These are phyloP conservation scores for Chytridium lagenaria DNA, from an alignment of 371 early-diverging fungal genomes.

Conservation along the genomic window DNA sequence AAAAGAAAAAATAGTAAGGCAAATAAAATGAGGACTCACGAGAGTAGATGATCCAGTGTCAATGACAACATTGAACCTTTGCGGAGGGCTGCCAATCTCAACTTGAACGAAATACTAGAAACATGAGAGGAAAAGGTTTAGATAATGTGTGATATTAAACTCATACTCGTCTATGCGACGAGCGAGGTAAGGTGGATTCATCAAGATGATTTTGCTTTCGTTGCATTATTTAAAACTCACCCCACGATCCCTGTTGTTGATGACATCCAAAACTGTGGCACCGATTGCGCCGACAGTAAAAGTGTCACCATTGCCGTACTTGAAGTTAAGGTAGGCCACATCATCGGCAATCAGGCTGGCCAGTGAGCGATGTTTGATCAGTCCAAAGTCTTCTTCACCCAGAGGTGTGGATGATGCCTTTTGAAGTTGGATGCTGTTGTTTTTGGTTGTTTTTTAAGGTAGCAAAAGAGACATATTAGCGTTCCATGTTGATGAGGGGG, in stretches of 20 bases:
- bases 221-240: too few species aligned
- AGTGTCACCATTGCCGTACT: not conserved
- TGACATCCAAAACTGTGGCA: not conserved
- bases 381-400: not conserved
- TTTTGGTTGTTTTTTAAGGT: too few species aligned
- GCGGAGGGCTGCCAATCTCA: slow-evolving; percentile 20
- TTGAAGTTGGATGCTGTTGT: not conserved
- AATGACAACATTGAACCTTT: slow-evolving; percentile 6
- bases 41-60: slow-evolving; percentile 24
- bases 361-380: not conserved
- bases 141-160: not conserved
- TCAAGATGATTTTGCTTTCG: too few species aligned
- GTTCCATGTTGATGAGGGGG: too few species aligned
- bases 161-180: too few species aligned
- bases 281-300: not conserved
- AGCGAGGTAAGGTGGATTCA: too few species aligned
- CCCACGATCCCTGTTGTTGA: slow-evolving; percentile 12
- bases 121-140: not conserved
- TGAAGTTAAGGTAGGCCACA: not conserved
- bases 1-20: not conserved
- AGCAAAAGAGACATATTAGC: too few species aligned
- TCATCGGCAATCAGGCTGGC: not conserved
- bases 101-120: slow-evolving; percentile 10
- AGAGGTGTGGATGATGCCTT: not conserved
- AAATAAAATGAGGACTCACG: not conserved